Conservation (phyloP, 495 filamentous ascomycete genomes). For the Penicillium coprophilum region DNA sequence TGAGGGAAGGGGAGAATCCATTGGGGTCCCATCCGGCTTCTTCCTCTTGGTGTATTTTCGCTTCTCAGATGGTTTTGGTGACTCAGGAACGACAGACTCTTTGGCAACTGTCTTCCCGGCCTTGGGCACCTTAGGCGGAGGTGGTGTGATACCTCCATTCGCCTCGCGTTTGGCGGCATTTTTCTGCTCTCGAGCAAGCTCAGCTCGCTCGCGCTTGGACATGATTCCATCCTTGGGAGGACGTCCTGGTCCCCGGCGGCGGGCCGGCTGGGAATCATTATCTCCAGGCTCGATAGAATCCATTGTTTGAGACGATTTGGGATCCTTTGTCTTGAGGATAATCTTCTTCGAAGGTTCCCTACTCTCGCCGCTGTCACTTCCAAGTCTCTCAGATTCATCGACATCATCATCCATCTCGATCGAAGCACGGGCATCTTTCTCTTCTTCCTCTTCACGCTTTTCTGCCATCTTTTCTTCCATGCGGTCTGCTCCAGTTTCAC, state of each 20-base stretch:
- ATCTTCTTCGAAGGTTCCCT: slow-evolving; percentile 39
- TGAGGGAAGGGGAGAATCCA: slow-evolving; percentile 45
- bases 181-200: slow-evolving; percentile 63
- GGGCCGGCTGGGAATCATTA: slow-evolving; percentile 50
- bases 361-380: slow-evolving; percentile 35
- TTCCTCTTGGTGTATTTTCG: slow-evolving; percentile 78
- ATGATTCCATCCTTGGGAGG: slow-evolving; percentile 92
- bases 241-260: slow-evolving; percentile 79
- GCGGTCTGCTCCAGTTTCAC: slow-evolving; percentile 67
- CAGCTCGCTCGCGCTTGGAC: slow-evolving; percentile 77
- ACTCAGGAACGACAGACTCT: slow-evolving; percentile 50
- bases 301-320: slow-evolving; percentile 29
- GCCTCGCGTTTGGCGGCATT: slow-evolving; percentile 48
- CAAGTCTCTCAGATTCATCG: slow-evolving; percentile 35
- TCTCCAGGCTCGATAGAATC: slow-evolving; percentile 37
- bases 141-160: slow-evolving; percentile 46
- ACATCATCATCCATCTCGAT: slow-evolving; percentile 39
- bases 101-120: slow-evolving; percentile 51
- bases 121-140: slow-evolving; percentile 57
- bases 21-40: slow-evolving; percentile 50
- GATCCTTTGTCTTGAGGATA: slow-evolving; percentile 41
- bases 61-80: slow-evolving; percentile 62
- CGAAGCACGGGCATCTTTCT: slow-evolving; percentile 29
- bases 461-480: slow-evolving; percentile 61
- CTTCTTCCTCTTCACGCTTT: slow-evolving; percentile 30